phyloP scores from a whole-genome alignment of 768 basidiomycete species.

The Lactarius hengduanensis region DNA sequence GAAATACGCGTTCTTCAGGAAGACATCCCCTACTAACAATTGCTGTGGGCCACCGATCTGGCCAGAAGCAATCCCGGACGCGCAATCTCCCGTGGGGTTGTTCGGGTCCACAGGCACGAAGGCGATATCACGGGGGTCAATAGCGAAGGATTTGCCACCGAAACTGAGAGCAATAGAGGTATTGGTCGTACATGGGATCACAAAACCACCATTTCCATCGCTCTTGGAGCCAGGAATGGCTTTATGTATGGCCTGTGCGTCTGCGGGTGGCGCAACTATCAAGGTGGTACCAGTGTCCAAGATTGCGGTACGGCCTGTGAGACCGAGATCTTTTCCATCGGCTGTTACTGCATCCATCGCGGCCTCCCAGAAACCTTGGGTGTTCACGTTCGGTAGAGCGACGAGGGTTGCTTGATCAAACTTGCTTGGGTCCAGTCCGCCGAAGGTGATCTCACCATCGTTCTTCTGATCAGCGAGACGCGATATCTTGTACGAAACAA shows the following conservation, averaged over 20 bases:
- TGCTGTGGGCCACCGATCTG: constrained; percentile 55
- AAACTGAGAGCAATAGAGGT: constrained; percentile 55
- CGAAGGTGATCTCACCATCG: constrained; percentile 82
- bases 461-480: constrained; percentile 66
- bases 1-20: constrained; percentile 76
- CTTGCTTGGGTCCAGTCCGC: constrained; percentile 68
- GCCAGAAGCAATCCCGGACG: constrained; percentile 67
- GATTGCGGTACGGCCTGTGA: constrained; percentile 68
- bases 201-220: constrained; percentile 52
- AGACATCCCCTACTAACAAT: constrained; percentile 76
- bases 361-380: constrained; percentile 79
- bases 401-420: constrained; percentile 59
- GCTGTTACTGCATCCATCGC: constrained; percentile 57
- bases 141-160: constrained; percentile 55
- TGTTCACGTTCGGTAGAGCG: constrained; percentile 61
- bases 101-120: constrained; percentile 54
- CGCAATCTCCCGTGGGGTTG: constrained; percentile 57
- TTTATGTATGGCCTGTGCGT: constrained; percentile 55
- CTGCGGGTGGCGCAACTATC: constrained; percentile 42
- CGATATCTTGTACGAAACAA: constrained; percentile 79
- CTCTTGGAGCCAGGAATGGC: constrained; percentile 54
- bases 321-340: constrained; percentile 51
- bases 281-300: constrained; percentile 51
- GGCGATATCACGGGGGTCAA: constrained; percentile 65
- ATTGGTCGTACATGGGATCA: constrained; percentile 62